phyloP scores from a whole-genome alignment of 495 filamentous ascomycete genomes.

The Aspergillus ostianus region DNA sequence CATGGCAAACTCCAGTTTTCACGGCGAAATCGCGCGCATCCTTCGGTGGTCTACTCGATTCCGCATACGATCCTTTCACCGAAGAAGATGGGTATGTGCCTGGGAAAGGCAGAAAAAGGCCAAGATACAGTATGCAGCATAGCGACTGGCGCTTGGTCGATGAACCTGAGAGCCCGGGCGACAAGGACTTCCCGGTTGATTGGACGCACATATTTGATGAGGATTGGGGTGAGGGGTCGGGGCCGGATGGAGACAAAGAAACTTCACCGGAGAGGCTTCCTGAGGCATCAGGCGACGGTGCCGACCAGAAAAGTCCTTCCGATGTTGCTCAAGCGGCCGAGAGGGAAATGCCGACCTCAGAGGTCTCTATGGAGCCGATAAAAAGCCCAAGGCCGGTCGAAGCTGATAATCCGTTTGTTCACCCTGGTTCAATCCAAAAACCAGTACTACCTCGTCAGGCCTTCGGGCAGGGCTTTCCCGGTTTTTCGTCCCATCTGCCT shows the following conservation, averaged over 20 bases:
- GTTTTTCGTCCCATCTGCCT: slow-evolving; percentile 21
- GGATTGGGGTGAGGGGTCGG: slow-evolving; percentile 23
- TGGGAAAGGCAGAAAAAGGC: slow-evolving; percentile 67
- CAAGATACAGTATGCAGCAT: slow-evolving; percentile 66
- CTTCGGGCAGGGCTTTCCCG: slow-evolving; percentile 16
- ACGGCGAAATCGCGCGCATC: slow-evolving; percentile 62
- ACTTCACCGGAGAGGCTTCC: neutral
- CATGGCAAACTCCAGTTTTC: slow-evolving; percentile 76
- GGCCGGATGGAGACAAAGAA: slow-evolving; percentile 7
- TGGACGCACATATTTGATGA: slow-evolving; percentile 39
- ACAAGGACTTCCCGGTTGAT: slow-evolving; percentile 34
- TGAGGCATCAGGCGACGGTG: neutral
- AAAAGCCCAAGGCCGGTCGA: slow-evolving; percentile 16
- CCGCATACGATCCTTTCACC: slow-evolving; percentile 63
- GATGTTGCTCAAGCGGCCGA: neutral
- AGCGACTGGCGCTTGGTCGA: slow-evolving; percentile 70
- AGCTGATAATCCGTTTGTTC: slow-evolving; percentile 15
- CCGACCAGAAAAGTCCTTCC: neutral
- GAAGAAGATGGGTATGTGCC: slow-evolving; percentile 65
- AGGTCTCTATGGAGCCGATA: neutral
- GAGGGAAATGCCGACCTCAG: neutral
- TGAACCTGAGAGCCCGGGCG: slow-evolving; percentile 63
- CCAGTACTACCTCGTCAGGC: slow-evolving; percentile 1
- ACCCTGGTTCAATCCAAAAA: slow-evolving; percentile 4
- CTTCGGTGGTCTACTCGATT: slow-evolving; percentile 56